Conservation (phyloP, 331 rosid species). For the Rhamnella rubrinervis region DNA sequence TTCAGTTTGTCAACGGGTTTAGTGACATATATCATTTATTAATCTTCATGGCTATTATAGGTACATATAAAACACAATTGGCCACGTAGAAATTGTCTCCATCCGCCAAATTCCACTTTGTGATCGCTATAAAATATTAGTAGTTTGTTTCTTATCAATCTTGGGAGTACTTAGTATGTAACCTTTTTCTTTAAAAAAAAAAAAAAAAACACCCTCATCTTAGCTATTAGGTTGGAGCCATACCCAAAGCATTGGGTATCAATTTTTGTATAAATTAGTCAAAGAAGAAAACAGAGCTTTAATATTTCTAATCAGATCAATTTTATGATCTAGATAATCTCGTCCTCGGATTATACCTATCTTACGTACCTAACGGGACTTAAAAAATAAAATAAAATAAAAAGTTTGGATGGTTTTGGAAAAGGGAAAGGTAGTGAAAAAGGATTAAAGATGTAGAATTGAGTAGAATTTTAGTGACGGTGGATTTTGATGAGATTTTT, state of each 20-base stretch:
- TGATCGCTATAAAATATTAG: neutral
- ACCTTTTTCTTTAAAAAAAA: neutral
- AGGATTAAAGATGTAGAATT: neutral
- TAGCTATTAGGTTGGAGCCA: too few relatives aligned
- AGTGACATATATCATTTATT: neutral
- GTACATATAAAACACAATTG: neutral
- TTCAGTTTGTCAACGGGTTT: constrained; percentile 4
- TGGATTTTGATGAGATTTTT: constrained; percentile 11
- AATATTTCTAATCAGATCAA: too few relatives aligned
- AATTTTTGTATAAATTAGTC: too few relatives aligned
- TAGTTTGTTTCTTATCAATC: neutral
- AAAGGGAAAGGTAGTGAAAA: neutral
- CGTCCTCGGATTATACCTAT: too few relatives aligned
- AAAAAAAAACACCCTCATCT: too few relatives aligned
- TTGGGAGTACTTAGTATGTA: neutral
- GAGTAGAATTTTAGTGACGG: constrained; percentile 18
- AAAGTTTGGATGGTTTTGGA: neutral
- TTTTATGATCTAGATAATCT: too few relatives aligned
- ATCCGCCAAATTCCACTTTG: neutral
- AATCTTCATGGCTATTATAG: neutral
- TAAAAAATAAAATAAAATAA: neutral
- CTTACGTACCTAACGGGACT: too few relatives aligned
- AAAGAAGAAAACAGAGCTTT: too few relatives aligned
- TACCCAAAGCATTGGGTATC: too few relatives aligned
- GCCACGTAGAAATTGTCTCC: neutral